Evolutionary conservation across 1,284 basidiomycete genomes (phyloP).

Genomic region (Tilletiaria anomala): DNA sequence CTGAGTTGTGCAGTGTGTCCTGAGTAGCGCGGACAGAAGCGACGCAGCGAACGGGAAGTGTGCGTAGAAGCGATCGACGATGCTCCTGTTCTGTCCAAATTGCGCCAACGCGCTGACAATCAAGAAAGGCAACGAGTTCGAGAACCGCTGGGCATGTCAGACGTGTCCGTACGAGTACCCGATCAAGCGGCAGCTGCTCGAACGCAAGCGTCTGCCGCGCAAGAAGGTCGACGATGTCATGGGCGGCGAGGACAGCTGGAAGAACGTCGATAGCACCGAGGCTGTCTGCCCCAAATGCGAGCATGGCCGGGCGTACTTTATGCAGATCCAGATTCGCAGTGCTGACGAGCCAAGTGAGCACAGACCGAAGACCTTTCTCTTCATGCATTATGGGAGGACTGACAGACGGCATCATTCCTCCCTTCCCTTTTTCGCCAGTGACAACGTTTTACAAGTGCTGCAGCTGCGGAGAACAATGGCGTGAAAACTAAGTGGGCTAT

Average conservation of each 20-base stretch:
- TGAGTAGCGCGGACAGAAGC: too few relatives aligned
- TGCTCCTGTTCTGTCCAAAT: constrained; percentile 68
- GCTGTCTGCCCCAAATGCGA: constrained; percentile 73
- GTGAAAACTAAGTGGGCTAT: background rate
- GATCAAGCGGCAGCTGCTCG: constrained; percentile 57
- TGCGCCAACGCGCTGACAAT: constrained; percentile 85
- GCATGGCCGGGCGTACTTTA: constrained; percentile 73
- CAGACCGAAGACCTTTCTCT: background rate
- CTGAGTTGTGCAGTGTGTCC: too few relatives aligned
- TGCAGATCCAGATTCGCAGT: constrained; percentile 87
- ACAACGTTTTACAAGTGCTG: background rate
- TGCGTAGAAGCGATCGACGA: background rate
- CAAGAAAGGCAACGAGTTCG: constrained; percentile 45
- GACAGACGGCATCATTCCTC: too few relatives aligned
- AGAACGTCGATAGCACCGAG: constrained; percentile 77
- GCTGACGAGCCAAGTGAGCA: constrained; percentile 46
- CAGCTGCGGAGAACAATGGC: background rate
- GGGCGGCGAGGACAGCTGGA: constrained; percentile 85
- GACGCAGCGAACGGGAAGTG: too few relatives aligned
- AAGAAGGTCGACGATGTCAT: constrained; percentile 87
- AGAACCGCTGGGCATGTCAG: constrained; percentile 81
- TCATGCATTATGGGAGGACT: background rate
- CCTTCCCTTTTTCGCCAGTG: too few relatives aligned
- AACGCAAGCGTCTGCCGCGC: constrained; percentile 44
- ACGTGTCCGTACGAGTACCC: constrained; percentile 92